These are phyloP conservation scores for Trypanosoma rangeli DNA, from an alignment of 208 protist species.

Conservation along the genomic window DNA sequence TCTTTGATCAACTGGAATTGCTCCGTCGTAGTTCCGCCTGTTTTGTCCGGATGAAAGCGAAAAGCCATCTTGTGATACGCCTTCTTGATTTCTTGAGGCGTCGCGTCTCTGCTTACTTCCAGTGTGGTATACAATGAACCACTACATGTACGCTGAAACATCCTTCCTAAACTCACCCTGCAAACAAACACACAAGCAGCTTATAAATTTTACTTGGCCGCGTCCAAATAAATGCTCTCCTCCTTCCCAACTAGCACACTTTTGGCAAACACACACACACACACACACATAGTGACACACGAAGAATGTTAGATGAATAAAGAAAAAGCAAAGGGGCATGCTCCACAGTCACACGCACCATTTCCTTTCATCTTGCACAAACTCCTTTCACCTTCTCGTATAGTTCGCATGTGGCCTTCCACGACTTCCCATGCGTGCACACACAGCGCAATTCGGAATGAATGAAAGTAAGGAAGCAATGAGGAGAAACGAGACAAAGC, in stretches of 20 bases:
- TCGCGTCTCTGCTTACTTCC: slow-evolving; percentile 17
- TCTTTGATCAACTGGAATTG: slow-evolving; percentile 27
- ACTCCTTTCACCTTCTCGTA: not conserved
- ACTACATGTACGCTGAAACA: slow-evolving; percentile 24
- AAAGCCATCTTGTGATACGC: slow-evolving; percentile 27
- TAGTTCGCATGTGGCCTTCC: not conserved
- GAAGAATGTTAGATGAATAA: slow-evolving; percentile 20
- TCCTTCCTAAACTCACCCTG: not conserved
- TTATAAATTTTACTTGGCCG: not conserved
- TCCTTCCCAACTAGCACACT: not conserved
- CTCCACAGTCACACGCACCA: not conserved
- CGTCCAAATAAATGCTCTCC: not conserved
- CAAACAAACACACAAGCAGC: not conserved
- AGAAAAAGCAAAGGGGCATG: not conserved
- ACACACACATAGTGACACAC: slow-evolving; percentile 2
- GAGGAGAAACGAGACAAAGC: not conserved
- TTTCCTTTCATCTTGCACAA: not conserved
- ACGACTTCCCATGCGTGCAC: not conserved
- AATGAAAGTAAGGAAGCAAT: not conserved
- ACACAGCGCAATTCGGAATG: not conserved
- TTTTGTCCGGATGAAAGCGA: slow-evolving; percentile 31
- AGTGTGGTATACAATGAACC: slow-evolving; percentile 23
- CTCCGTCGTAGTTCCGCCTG: slow-evolving; percentile 18
- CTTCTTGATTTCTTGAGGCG: slow-evolving; percentile 21
- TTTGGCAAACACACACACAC: not conserved